Evolutionary conservation across 2,329 filamentous ascomycete species (phyloP).

Genomic region (Cucurbitaria berberidis): DNA sequence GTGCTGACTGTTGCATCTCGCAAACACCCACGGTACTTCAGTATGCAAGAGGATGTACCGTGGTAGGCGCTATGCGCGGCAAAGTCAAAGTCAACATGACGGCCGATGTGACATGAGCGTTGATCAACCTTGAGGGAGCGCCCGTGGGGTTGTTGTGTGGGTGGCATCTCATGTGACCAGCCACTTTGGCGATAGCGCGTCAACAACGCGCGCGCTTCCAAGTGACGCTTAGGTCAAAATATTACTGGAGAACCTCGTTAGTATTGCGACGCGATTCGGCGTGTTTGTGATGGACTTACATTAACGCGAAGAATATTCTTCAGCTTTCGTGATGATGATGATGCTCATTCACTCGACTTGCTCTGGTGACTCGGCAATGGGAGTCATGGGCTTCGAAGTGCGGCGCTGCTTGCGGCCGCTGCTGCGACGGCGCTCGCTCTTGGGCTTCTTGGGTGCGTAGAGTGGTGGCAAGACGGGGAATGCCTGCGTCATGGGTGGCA

Average conservation of each 20-base stretch:
- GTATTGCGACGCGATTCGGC: slow-evolving; percentile 4
- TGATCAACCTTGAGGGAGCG: not conserved
- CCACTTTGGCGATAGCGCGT: slow-evolving; percentile 8
- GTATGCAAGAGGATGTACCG: not conserved
- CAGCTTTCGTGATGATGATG: slow-evolving; percentile 1
- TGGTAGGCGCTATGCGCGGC: slow-evolving; percentile 1
- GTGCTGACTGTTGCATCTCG: not conserved
- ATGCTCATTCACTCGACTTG: slow-evolving; percentile 48
- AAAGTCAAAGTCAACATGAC: not conserved
- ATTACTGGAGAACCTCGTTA: slow-evolving; percentile 11
- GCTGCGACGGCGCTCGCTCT: slow-evolving; percentile 49
- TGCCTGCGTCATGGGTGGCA: slow-evolving; percentile 43
- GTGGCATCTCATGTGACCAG: slow-evolving; percentile 14
- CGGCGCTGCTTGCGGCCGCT: slow-evolving; percentile 49
- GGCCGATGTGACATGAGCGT: not conserved
- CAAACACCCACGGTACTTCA: not conserved
- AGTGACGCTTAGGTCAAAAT: slow-evolving; percentile 16
- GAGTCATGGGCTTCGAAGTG: slow-evolving; percentile 51
- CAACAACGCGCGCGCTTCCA: slow-evolving; percentile 14
- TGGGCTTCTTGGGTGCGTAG: slow-evolving; percentile 50
- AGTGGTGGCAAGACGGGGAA: slow-evolving; percentile 49
- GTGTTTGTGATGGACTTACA: slow-evolving; percentile 8
- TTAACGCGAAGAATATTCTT: slow-evolving; percentile 2
- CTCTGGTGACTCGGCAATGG: slow-evolving; percentile 50
- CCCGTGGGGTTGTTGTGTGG: too few species aligned